phyloP scores from a whole-genome alignment of 1,284 basidiomycete species.

The Leccinum holopus region DNA sequence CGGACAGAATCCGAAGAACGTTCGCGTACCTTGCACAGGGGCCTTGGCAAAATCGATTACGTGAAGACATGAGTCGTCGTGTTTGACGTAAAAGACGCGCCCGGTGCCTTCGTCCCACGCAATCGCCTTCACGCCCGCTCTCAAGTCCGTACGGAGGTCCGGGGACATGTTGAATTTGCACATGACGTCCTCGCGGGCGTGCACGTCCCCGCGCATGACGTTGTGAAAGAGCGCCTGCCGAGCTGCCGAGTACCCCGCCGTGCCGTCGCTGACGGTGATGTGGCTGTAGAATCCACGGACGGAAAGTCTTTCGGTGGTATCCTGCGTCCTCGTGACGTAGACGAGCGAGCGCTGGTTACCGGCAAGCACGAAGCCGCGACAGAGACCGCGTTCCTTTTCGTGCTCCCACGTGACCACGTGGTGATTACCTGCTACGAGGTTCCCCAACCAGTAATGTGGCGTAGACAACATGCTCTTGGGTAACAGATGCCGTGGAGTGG shows the following conservation, averaged over 20 bases:
- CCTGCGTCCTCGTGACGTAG: constrained; percentile 39
- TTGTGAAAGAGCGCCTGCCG: constrained; percentile 19
- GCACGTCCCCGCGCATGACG: constrained; percentile 20
- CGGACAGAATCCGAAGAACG: not conserved
- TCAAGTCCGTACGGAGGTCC: constrained; percentile 23
- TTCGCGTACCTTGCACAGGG: constrained; percentile 36
- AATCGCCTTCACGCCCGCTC: constrained; percentile 31
- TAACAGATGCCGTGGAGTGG: constrained; percentile 20
- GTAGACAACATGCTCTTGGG: constrained; percentile 26
- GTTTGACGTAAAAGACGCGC: constrained; percentile 38
- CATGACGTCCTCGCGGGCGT: constrained; percentile 21
- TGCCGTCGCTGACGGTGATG: constrained; percentile 16
- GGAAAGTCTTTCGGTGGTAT: constrained; percentile 35
- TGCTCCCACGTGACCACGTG: constrained; percentile 35
- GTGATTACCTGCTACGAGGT: constrained; percentile 25
- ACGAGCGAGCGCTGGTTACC: constrained; percentile 51
- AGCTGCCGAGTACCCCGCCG: constrained; percentile 17
- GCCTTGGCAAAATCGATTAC: constrained; percentile 42
- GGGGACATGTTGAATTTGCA: constrained; percentile 25
- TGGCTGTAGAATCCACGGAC: constrained; percentile 39
- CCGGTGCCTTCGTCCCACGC: constrained; percentile 48
- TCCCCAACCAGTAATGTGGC: constrained; percentile 32
- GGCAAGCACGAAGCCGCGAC: constrained; percentile 42
- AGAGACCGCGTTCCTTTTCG: constrained; percentile 25
- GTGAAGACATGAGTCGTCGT: constrained; percentile 28